phyloP scores from a whole-genome alignment of 108 stramenopile genomes.

The Pelagomonas calceolata region DNA sequence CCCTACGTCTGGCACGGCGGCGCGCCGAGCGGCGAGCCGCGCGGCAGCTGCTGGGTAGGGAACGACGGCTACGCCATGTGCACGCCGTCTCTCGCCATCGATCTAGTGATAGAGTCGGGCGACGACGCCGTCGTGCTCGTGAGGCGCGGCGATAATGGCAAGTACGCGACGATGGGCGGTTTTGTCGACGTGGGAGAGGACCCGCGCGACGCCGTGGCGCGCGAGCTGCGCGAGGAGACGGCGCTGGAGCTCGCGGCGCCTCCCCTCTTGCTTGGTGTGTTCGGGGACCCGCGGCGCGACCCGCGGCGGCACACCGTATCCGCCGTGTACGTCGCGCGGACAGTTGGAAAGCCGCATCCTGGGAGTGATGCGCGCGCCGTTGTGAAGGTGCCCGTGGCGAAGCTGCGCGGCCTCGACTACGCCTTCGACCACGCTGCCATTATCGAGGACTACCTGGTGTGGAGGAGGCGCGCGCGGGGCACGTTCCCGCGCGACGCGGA shows the following conservation, averaged over 20 bases:
- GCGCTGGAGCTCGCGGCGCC: slow-evolving; percentile 26
- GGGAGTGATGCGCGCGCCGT: background rate
- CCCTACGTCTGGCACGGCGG: slow-evolving; percentile 1
- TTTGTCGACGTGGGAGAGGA: slow-evolving; percentile 67
- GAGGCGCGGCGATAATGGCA: slow-evolving; percentile 56
- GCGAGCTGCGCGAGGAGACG: slow-evolving; percentile 71
- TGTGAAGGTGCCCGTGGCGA: background rate
- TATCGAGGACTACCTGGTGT: slow-evolving; percentile 3
- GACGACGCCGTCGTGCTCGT: slow-evolving; percentile 58
- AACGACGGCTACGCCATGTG: slow-evolving; percentile 30
- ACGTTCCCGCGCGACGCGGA: no score
- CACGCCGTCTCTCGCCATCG: slow-evolving; percentile 69
- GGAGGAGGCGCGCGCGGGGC: no score
- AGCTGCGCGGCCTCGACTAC: background rate
- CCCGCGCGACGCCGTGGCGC: slow-evolving; percentile 46
- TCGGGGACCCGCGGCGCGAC: slow-evolving; percentile 4
- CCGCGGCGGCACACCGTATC: background rate
- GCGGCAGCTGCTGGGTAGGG: slow-evolving; percentile 10
- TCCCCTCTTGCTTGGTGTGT: background rate
- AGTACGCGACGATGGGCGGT: slow-evolving; percentile 68
- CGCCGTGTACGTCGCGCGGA: slow-evolving; percentile 1
- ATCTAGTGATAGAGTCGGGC: slow-evolving; percentile 50
- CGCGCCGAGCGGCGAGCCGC: background rate
- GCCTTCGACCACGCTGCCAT: slow-evolving; percentile 13
- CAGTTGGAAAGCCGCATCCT: background rate